Conservation (phyloP, 2,329 filamentous ascomycete genomes). For the Dactylellina drechsleri region DNA sequence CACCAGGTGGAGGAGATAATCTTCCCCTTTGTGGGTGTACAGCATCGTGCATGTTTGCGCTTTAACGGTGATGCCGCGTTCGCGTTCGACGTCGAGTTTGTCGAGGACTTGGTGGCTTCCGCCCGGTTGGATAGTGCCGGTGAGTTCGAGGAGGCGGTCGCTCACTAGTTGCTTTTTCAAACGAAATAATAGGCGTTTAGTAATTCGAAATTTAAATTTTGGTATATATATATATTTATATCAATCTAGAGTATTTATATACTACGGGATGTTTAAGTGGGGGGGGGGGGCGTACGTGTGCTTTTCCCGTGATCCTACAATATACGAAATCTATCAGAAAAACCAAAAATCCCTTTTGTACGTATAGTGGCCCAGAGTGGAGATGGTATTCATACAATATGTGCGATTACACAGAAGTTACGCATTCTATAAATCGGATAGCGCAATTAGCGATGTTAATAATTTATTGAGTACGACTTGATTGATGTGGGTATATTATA, state of each 20-base stretch:
- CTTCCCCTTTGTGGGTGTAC: constrained; percentile 83
- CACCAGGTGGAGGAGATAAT: constrained; percentile 93
- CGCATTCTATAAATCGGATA: constrained; percentile 64
- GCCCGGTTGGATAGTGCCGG: constrained; percentile 87
- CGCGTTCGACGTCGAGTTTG: constrained; percentile 94
- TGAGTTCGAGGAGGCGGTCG: constrained; percentile 90
- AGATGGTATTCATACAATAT: constrained; percentile 68
- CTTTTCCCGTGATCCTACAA: constrained; percentile 88
- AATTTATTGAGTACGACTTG: background rate
- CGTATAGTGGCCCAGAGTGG: background rate
- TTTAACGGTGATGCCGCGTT: constrained; percentile 97
- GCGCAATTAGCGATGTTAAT: constrained; percentile 1
- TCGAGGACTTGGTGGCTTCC: constrained; percentile 95
- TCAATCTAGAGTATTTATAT: no score
- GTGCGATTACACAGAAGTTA: constrained; percentile 98
- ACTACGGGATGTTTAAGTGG: no score
- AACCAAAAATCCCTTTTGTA: background rate
- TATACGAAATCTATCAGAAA: constrained; percentile 40
- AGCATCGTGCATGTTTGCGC: constrained; percentile 99
- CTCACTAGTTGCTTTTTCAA: constrained; percentile 66
- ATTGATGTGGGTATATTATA: background rate
- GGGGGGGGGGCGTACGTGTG: constrained; percentile 66
- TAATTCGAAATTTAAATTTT: constrained; percentile 6
- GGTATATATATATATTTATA: no score
- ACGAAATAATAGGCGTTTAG: background rate